Conservation (phyloP, 495 filamentous ascomycete genomes). For the Aspergillus mulundensis region DNA sequence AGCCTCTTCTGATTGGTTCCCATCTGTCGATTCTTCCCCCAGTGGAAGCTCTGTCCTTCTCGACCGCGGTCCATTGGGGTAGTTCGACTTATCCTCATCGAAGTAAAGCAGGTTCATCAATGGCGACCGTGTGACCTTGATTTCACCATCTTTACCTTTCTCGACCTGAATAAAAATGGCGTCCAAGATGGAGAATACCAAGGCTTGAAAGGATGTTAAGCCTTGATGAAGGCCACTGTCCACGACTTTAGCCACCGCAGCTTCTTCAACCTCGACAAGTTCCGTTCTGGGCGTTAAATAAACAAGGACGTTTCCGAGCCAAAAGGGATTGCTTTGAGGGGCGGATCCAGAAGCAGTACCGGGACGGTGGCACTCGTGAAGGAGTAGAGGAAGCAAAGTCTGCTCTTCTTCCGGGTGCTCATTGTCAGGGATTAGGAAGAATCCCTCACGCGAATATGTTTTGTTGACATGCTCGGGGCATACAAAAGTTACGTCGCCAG, state of each 20-base stretch:
- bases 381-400: constrained; percentile 15
- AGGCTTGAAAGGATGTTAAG: constrained; percentile 7
- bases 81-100: constrained; percentile 11
- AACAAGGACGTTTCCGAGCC: constrained; percentile 16
- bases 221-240: constrained; percentile 14
- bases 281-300: constrained; percentile 15
- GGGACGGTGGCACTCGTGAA: constrained; percentile 13
- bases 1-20: no score
- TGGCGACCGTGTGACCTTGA: constrained; percentile 10
- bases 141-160: neutral
- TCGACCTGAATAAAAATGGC: constrained; percentile 13
- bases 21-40: no score
- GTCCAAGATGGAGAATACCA: constrained; percentile 21
- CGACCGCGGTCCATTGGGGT: constrained; percentile 10
- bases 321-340: constrained; percentile 15
- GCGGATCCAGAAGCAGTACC: constrained; percentile 17
- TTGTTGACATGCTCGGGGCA: neutral
- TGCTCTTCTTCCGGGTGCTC: neutral
- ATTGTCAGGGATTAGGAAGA: constrained; percentile 7
- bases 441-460: constrained; percentile 13
- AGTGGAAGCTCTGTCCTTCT: neutral
- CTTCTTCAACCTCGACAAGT: constrained; percentile 18
- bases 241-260: constrained; percentile 15
- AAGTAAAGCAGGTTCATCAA: constrained; percentile 16
- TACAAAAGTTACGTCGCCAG: constrained; percentile 17